Conservation (phyloP, 2,329 filamentous ascomycete genomes). For the Trichophyton simii region DNA sequence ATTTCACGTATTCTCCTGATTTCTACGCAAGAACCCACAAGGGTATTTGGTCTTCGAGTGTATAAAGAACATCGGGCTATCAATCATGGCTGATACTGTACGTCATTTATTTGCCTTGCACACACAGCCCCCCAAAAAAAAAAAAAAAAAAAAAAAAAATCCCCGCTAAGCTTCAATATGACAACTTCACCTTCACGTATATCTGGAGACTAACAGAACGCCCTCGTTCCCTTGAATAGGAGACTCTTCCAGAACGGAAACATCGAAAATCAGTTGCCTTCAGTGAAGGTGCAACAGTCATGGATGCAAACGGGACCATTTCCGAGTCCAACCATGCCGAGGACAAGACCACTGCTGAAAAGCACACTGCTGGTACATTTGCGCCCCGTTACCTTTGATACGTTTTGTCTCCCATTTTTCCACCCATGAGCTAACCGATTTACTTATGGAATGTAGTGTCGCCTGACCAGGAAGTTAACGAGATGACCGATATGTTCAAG, state of each 20-base stretch:
- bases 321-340: slow-evolving; percentile 59
- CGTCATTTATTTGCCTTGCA: slow-evolving; percentile 24
- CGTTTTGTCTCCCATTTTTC: not conserved
- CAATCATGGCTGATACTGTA: slow-evolving; percentile 33
- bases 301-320: slow-evolving; percentile 79
- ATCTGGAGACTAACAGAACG: slow-evolving; percentile 15
- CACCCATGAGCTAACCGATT: slow-evolving; percentile 33
- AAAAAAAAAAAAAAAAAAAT: not conserved
- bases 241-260: slow-evolving; percentile 36
- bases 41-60: not conserved
- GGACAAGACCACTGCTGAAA: slow-evolving; percentile 68
- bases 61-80: not conserved
- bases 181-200: not conserved
- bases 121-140: slow-evolving; percentile 7
- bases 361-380: slow-evolving; percentile 56
- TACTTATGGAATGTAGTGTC: slow-evolving; percentile 37
- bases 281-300: slow-evolving; percentile 72
- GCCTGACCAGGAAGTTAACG: slow-evolving; percentile 47
- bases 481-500: slow-evolving; percentile 56
- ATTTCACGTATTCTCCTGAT: not conserved
- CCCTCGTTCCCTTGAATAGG: slow-evolving; percentile 21
- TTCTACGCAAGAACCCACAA: not conserved
- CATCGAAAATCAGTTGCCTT: slow-evolving; percentile 91
- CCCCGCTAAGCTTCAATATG: slow-evolving; percentile 1
- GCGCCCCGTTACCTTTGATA: not conserved